phyloP scores from a whole-genome alignment of 805 yeast genomes.

The Ogataea pilisensis region DNA sequence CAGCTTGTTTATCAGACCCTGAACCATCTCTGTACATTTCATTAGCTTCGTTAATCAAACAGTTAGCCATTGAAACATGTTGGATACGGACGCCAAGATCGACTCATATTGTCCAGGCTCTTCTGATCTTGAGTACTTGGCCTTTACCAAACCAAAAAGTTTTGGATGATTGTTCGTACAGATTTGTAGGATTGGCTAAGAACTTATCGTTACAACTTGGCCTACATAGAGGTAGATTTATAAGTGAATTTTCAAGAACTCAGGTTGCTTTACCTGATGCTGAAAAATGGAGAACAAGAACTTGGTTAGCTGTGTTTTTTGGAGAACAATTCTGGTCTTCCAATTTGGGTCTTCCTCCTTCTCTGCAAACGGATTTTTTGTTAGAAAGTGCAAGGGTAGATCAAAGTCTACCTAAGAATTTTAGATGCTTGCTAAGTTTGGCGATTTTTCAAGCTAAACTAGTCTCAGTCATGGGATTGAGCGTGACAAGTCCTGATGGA shows the following conservation, averaged over 20 bases:
- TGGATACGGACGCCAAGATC: constrained; percentile 93
- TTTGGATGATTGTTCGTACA: constrained; percentile 83
- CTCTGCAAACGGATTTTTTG: constrained; percentile 76
- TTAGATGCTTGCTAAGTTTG: constrained; percentile 66
- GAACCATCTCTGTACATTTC: constrained; percentile 78
- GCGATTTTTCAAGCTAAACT: constrained; percentile 81
- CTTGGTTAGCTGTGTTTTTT: constrained; percentile 87
- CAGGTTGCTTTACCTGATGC: constrained; percentile 88
- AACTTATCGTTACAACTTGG: constrained; percentile 82
- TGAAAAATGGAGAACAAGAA: constrained; percentile 88
- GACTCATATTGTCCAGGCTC: constrained; percentile 88
- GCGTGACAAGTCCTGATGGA: constrained; percentile 84
- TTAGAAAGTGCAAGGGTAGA: constrained; percentile 76
- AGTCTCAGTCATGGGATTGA: constrained; percentile 81
- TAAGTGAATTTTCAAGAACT: constrained; percentile 84
- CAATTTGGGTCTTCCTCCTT: constrained; percentile 81
- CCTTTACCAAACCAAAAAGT: constrained; percentile 91
- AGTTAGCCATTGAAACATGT: constrained; percentile 85
- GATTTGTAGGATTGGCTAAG: constrained; percentile 86
- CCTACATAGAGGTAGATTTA: constrained; percentile 86
- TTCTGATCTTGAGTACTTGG: constrained; percentile 83
- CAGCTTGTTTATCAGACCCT: constrained; percentile 83
- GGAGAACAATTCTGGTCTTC: constrained; percentile 91
- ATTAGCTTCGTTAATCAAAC: constrained; percentile 73
- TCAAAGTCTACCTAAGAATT: constrained; percentile 57